phyloP scores from a whole-genome alignment of 805 yeast genomes.

The Candida krabiensis region DNA sequence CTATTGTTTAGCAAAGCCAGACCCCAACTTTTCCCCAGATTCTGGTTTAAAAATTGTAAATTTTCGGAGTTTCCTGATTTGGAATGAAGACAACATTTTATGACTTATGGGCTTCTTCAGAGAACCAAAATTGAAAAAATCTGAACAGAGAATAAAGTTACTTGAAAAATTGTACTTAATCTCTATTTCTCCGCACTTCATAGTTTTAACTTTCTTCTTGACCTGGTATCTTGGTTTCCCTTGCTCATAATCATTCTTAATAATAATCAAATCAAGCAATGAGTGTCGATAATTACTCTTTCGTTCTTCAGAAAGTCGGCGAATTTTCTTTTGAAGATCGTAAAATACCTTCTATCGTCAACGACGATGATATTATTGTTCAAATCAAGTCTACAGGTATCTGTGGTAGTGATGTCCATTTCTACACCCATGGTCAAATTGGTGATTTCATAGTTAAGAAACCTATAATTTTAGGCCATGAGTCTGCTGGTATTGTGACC shows the following conservation, averaged over 20 bases:
- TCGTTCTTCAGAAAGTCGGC: constrained; percentile 13
- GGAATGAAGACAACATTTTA: not conserved
- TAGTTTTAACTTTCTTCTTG: no score
- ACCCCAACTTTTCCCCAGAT: not conserved
- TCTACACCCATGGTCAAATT: constrained; percentile 31
- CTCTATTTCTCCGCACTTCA: no score
- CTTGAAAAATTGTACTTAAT: no score
- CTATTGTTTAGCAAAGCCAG: not conserved
- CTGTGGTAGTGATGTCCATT: constrained; percentile 64
- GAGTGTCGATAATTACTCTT: constrained; percentile 6
- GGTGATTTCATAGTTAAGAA: constrained; percentile 9
- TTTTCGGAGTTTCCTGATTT: constrained; percentile 1
- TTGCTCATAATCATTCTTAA: no score
- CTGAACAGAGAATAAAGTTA: no score
- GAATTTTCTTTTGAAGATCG: constrained; percentile 22
- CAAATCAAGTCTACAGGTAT: constrained; percentile 53
- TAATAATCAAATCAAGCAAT: not conserved
- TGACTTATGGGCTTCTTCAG: not conserved
- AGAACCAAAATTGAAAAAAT: not conserved
- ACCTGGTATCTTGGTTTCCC: no score
- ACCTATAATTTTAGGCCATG: constrained; percentile 34
- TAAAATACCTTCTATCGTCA: constrained; percentile 24
- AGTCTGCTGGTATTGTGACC: constrained; percentile 28
- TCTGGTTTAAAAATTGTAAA: not conserved
- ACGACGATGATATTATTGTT: constrained; percentile 31